phyloP scores from a whole-genome alignment of 2,329 filamentous ascomycete genomes.

The Colletotrichum tropicicola region DNA sequence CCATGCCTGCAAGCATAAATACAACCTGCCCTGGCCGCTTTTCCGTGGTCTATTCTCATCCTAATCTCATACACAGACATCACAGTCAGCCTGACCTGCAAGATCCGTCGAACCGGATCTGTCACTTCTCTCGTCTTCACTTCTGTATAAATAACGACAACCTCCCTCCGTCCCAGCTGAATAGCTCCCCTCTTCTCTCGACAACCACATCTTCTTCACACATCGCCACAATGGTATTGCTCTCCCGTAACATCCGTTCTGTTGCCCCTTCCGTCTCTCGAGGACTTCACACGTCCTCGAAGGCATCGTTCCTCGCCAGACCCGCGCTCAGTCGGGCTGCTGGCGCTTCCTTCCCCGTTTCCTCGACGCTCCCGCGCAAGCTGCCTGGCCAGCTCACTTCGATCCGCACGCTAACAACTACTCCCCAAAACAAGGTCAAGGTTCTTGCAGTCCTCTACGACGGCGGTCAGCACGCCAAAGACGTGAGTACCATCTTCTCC shows the following conservation, averaged over 20 bases:
- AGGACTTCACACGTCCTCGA: constrained; percentile 37
- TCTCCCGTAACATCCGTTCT: constrained; percentile 38
- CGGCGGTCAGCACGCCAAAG: constrained; percentile 85
- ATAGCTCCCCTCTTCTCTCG: neutral
- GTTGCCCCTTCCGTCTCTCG: constrained; percentile 35
- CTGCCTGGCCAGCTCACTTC: constrained; percentile 53
- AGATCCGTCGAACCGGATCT: constrained; percentile 11
- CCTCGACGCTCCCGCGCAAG: constrained; percentile 50
- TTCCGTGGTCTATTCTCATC: neutral
- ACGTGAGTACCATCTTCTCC: constrained; percentile 62
- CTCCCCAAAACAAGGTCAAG: constrained; percentile 75
- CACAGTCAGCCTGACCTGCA: neutral
- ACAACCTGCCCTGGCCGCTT: constrained; percentile 13
- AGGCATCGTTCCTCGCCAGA: constrained; percentile 32
- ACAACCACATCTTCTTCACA: constrained; percentile 7
- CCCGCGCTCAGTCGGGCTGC: constrained; percentile 29
- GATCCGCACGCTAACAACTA: constrained; percentile 65
- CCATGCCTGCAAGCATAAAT: constrained; percentile 24
- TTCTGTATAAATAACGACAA: constrained; percentile 23
- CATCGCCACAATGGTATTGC: constrained; percentile 41
- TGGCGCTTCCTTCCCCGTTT: constrained; percentile 9
- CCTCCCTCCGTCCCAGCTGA: constrained; percentile 7
- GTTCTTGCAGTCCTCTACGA: constrained; percentile 95
- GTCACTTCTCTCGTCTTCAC: neutral
- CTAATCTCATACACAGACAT: constrained; percentile 20